Percentiles rank a stretch among this genome's conserved stretches.
These are phyloP conservation scores for Parastagonospora nodorum DNA, from an alignment of 2,329 filamentous ascomycete genomes.

Conservation along the genomic window DNA sequence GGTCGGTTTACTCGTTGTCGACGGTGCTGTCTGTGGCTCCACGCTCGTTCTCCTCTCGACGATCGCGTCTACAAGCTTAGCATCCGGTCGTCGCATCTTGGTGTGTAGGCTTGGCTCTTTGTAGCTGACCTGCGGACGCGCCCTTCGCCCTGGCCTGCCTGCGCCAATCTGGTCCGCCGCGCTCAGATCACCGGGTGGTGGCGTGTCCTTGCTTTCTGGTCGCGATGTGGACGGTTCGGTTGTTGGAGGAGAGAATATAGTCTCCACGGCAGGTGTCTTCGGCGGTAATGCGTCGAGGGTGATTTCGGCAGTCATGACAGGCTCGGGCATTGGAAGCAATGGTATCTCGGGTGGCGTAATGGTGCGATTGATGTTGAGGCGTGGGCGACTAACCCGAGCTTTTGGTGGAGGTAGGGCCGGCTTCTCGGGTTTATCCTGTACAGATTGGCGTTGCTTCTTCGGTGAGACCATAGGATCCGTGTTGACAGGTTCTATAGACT, in stretches of 20 bases:
- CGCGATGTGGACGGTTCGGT: constrained; percentile 49
- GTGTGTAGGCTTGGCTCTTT: constrained; percentile 54
- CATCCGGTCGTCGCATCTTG: constrained; percentile 56
- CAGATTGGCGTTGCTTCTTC: constrained; percentile 43
- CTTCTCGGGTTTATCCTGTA: constrained; percentile 35
- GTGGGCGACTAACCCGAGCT: constrained; percentile 22
- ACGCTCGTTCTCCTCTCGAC: constrained; percentile 31
- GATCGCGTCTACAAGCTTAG: constrained; percentile 54
- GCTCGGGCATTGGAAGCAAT: constrained; percentile 24
- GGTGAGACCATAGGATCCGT: constrained; percentile 52
- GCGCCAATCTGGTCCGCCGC: constrained; percentile 39
- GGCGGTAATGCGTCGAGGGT: constrained; percentile 45
- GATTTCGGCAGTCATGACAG: constrained; percentile 34
- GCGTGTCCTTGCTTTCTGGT: constrained; percentile 48
- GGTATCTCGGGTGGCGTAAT: constrained; percentile 24
- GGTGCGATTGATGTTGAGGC: constrained; percentile 33
- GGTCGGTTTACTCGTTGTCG: constrained; percentile 21
- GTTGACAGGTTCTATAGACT: constrained; percentile 55
- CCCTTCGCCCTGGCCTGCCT: constrained; percentile 51
- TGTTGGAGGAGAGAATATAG: constrained; percentile 52
- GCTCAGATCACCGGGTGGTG: constrained; percentile 49
- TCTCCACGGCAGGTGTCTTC: constrained; percentile 45
- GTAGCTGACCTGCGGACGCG: constrained; percentile 54
- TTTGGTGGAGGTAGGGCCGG: constrained; percentile 26
- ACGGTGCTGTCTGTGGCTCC: constrained; percentile 26